Evolutionary conservation across 176 grass and related monocot species (phyloP), one percentile per base, ranked within the genome.

Genomic region (Avena eriantha): DNA sequence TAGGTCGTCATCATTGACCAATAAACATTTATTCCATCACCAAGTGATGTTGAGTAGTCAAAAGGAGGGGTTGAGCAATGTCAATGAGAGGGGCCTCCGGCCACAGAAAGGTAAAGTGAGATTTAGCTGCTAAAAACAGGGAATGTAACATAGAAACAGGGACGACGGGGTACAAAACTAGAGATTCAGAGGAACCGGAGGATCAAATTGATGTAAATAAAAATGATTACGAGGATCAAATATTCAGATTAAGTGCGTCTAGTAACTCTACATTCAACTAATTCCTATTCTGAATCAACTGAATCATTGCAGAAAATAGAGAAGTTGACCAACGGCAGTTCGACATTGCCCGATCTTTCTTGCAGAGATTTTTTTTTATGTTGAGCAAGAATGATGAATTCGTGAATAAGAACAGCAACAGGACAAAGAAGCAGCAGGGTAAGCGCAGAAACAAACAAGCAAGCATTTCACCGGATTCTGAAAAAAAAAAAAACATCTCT

Each of bases 81-180:
- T 50, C n/a, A 84, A 43, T 50, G 34, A 60, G 11, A 61, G n/a
- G 10, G 75, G n/a, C 29, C 29, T 29, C 29, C 29, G 29, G 29
- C 21, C 66, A 65, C 67, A 31, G 8, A 15, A 80, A 73, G 55
- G 69, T 55, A 22, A 64, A 79, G 87, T n/a, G 58, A 87, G 58
- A 87, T 51, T 64, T 67, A 64, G 43, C 41, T 80, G 54, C 31
- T 48, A 47, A 22, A 80, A 63, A 46, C 36, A 63, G 35, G 57
- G 13, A 74, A 49, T 74, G 45, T 14, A 67, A 33, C 26, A 69
- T 19, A 21, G 7, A 34, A 67, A 35, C 29, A 17, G 4, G 64
- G 39, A 69, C 39, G 33, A 8, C 67, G 8, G 58, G 23, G 36
- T 58, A 69, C 49, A 57, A 10, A 59, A 67, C 64, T 67, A 67